Conservation (phyloP, 2,329 filamentous ascomycete genomes). For the Boeremia lycopersici region DNA sequence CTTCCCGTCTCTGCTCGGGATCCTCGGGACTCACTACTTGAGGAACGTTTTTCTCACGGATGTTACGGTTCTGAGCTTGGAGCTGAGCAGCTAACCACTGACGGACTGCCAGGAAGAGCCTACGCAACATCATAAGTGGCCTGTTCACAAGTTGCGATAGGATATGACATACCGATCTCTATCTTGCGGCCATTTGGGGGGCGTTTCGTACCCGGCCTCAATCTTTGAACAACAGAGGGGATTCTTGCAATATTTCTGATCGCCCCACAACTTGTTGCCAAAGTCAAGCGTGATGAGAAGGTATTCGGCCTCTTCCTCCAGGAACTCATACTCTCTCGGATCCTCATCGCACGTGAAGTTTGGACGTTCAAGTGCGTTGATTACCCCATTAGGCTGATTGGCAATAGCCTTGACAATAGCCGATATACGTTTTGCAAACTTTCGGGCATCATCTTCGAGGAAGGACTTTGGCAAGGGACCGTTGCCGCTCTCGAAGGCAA, state of each 20-base stretch:
- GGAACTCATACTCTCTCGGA: background rate
- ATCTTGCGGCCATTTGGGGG: slow-evolving; percentile 3
- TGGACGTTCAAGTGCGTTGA: background rate
- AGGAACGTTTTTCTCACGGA: background rate
- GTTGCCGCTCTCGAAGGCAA: background rate
- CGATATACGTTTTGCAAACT: background rate
- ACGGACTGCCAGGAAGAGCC: background rate
- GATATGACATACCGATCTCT: background rate
- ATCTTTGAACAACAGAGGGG: background rate
- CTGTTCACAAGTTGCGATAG: too few relatives aligned
- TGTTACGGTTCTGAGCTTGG: background rate
- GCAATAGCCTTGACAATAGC: too few relatives aligned
- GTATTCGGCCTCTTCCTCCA: background rate
- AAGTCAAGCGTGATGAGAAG: background rate
- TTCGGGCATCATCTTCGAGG: background rate
- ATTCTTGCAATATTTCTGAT: background rate
- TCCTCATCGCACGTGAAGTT: background rate
- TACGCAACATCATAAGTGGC: background rate
- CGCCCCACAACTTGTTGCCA: background rate
- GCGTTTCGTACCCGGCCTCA: background rate
- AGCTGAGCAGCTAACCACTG: slow-evolving; percentile 2
- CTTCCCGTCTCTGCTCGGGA: background rate
- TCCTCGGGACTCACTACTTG: background rate
- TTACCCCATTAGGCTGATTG: background rate
- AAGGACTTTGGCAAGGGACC: background rate